Conservation (phyloP, 176 grass and related monocot species). For the Zoysia japonica region DNA sequence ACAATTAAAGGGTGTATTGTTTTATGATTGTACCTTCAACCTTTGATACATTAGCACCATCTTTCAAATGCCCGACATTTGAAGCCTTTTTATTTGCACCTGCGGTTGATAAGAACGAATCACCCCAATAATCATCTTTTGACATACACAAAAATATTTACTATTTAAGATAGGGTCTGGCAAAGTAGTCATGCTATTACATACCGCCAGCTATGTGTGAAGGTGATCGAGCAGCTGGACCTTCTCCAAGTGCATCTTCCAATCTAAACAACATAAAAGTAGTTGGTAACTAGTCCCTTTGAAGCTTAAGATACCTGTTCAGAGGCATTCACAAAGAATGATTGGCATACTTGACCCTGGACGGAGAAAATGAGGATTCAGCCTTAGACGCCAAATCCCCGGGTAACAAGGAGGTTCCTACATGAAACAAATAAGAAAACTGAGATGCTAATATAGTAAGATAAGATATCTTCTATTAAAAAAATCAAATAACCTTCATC, state of each 20-base stretch:
- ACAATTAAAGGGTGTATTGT: not conserved
- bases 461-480: slow-evolving; percentile 13
- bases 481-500: not conserved
- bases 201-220: slow-evolving; percentile 70
- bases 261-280: slow-evolving; percentile 57
- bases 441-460: slow-evolving; percentile 15
- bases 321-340: slow-evolving; percentile 26
- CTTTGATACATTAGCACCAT: slow-evolving; percentile 63
- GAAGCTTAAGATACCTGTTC: slow-evolving; percentile 17
- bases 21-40: slow-evolving; percentile 61
- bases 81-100: slow-evolving; percentile 90
- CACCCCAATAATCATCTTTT: slow-evolving; percentile 26
- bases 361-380: slow-evolving; percentile 95
- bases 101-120: slow-evolving; percentile 46
- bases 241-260: slow-evolving; percentile 82
- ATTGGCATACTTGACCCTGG: slow-evolving; percentile 77
- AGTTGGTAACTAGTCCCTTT: slow-evolving; percentile 33
- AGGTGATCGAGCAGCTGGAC: slow-evolving; percentile 59
- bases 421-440: slow-evolving; percentile 13
- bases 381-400: slow-evolving; percentile 71
- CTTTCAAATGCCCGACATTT: slow-evolving; percentile 67
- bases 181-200: slow-evolving; percentile 20
- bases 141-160: not conserved
- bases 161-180: not conserved
- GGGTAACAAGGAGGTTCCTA: slow-evolving; percentile 63